These are phyloP conservation scores for Crithidia brevicula DNA, from an alignment of 208 protist species.

Conservation along the genomic window DNA sequence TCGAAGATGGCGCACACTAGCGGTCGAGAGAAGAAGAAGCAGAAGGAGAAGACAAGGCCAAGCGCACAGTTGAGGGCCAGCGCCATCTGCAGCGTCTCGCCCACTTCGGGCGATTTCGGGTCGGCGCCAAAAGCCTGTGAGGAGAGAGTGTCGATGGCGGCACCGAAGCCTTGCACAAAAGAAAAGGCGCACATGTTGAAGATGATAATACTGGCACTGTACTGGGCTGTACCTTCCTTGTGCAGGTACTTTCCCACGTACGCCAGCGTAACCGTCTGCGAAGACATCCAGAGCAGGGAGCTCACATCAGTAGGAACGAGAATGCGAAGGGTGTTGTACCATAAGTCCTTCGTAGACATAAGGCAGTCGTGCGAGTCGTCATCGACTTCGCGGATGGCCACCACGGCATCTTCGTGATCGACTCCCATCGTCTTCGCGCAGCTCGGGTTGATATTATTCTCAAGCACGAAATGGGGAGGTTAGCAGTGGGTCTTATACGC, in stretches of 20 bases:
- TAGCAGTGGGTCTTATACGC: too few relatives aligned
- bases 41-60: constrained; percentile 49
- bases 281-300: constrained; percentile 65
- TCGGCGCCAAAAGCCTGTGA: constrained; percentile 74
- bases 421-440: neutral
- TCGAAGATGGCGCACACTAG: constrained; percentile 51
- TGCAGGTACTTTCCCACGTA: constrained; percentile 58
- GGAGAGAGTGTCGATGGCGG: constrained; percentile 73
- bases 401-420: neutral
- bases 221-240: constrained; percentile 45
- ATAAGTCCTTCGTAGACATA: constrained; percentile 27
- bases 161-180: constrained; percentile 59
- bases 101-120: constrained; percentile 55
- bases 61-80: constrained; percentile 51
- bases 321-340: constrained; percentile 52
- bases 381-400: constrained; percentile 22
- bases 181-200: constrained; percentile 76
- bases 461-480: too few relatives aligned
- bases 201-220: constrained; percentile 65
- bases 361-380: constrained; percentile 27
- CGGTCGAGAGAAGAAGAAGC: constrained; percentile 50
- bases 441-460: too few relatives aligned
- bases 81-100: constrained; percentile 65
- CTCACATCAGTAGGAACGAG: constrained; percentile 67
- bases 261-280: constrained; percentile 61